Base-by-base conservation (phyloP, 768 basidiomycete species). In the Amanita subjunquillea region DNA sequence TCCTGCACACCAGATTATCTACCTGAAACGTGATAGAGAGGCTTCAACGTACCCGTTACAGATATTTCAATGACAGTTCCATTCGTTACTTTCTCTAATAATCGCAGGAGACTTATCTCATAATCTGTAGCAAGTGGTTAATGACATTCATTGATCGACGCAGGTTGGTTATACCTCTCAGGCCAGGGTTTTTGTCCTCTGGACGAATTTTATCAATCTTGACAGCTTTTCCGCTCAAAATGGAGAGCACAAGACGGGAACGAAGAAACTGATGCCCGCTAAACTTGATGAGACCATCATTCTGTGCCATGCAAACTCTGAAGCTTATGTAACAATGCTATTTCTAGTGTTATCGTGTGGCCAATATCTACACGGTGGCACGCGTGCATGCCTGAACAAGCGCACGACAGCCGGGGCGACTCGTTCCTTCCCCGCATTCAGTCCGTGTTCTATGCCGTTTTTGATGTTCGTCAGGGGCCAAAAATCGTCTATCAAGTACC, bases 41-140 rank as follows among this genome's bases (percentile, higher is more conserved):
- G 9, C 50, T 30, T n/a, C 44, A 45, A 47, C 79, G 51, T 57
- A 87, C 93, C 95, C 20, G 96, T 98, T 6, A 94, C 85, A 2
- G 92, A 95, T 48, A 99, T 98, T 65, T 98, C 96, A 55, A 98
- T 87, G 27, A 90, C 70, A 4, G 90, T 90, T 2, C 95, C 96
- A 74, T 98, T 97, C 3, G 92, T 94, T 3, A 89, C 72, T 59
- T 90, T 91, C 64, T 97, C 94, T 32, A 97, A 61, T 13, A 98
- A 69, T 43, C 95, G 75, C 40, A 99, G 67, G 23, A 97, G 74
- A 61, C 88, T 93, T 45, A 95, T 82, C 72, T 99, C 96, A 67
- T 85, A 95, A 66, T 98, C 94, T 91, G 60, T 8, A 27, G 41
- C 34, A 37, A 29, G 39, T 44, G 20, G 15, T 32, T 23, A 54